Base-by-base conservation (phyloP, 192 early-diverging fungal species). In the Coemansia furcata region DNA sequence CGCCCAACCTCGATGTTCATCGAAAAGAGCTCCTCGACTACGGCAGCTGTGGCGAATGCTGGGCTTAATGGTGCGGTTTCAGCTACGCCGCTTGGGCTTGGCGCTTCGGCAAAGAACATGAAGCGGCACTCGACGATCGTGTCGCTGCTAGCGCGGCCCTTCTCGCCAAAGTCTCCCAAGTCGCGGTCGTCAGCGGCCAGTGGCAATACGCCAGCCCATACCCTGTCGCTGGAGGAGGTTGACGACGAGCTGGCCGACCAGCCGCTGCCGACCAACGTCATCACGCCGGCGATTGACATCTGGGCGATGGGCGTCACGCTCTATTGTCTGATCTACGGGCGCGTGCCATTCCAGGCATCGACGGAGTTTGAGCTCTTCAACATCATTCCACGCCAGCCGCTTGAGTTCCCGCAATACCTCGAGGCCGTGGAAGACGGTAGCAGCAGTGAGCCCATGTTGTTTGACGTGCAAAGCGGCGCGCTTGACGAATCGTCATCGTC, bases 251-350 rank as follows among this genome's bases (percentile, higher is more conserved):
- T 55, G 19, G 33, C 36, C 3, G 58, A 60, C 36, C 68, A 75
- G 10, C 68, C 67, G 38, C 78, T 81, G 65, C 73, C 74, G 65
- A 30, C 82, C 73, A 75, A 79, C 29, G 86, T 85, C 10, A 89
- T 92, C 17, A 92, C 90, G 26, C 92, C 91, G 49, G 92, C 92
- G 0, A 99, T 99, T 55, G 97, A 99, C 74, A 89, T 99, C 11
- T 99, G 97, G 97, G 97, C 97, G 36, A 85, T 98, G 63, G 97
- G 97, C 1, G 96, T 98, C 26, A 98, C 94, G 10, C 85, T 99
- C 15, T 99, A 94, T 80, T 98, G 96, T 69, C 83, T 99, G 43
- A 82, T 96, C 6, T 98, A 90, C 78, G 97, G 97, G 9, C 80
- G 85, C 37, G 93, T 95, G 58, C 97, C 97, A 14, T 99, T 99